Base-by-base conservation (phyloP, 2,329 filamentous ascomycete species). In the Botrytis pseudocinerea region DNA sequence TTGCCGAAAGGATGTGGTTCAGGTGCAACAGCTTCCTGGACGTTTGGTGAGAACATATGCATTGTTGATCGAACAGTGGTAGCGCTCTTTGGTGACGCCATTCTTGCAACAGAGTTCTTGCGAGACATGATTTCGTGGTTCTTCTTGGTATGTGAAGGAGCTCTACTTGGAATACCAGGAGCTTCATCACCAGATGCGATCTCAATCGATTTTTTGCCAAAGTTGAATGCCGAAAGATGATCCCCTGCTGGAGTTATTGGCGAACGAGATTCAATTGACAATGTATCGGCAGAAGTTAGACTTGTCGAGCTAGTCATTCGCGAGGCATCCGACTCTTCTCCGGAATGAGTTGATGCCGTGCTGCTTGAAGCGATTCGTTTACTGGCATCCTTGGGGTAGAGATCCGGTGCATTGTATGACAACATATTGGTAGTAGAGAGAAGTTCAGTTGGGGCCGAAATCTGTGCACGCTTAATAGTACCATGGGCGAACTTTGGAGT, bases 381-480 rank as follows among this genome's bases (percentile, higher is more conserved):
- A 54, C 59, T 44, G 25, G 35, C 54, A 48, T 69, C 44, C 40
- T 62, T 61, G 68, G 80, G 82, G 62, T 85, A 85, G 75, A 98
- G 90, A 80, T 98, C 92, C 69, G 95, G 95, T 16, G 96, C 95
- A 80, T 95, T 95, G 87, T 97, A 97, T 12, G 94, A 94, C 71
- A 98, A 91, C 88, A 97, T 94, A 83, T 98, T 99, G 78, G 96
- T 98, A 8, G 95, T 97, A 74, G 96, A 97, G 66, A 98, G 86
- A 76, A 99, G 87, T 82, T 94, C 91, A 70, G 97, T 87, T 0
- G 96, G 96, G 4, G 87, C 89, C 1, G 96, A 99, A 81, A 99
- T 99, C 85, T 94, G 91, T 81, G 87, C 82, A 35, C 64, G 88
- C 77, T 78, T 74, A 42, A 80, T 79, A 18, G 75, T 77, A 28